Conservation (phyloP, 179 eudicot genomes). For the Beta lomatogona region DNA sequence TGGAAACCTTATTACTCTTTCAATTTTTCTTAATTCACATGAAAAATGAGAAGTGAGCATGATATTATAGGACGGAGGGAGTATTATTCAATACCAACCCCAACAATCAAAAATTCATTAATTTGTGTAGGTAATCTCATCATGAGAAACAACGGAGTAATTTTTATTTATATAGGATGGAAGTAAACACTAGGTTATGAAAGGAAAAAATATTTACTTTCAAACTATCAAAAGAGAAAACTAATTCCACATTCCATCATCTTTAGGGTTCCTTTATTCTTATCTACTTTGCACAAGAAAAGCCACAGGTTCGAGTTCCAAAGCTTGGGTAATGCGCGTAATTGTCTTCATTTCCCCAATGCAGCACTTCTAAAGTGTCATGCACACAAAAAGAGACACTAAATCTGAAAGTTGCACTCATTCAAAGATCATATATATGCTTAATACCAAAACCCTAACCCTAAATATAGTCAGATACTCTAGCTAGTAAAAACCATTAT, state of each 20-base stretch:
- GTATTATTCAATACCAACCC: too few species aligned
- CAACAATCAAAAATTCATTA: too few species aligned
- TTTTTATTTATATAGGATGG: too few species aligned
- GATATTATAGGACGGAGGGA: too few species aligned
- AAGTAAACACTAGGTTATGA: too few species aligned
- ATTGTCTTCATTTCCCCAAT: conserved; percentile 10
- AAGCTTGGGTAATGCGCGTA: conserved; percentile 28
- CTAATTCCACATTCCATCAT: conserved; percentile 6
- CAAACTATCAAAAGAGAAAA: not conserved
- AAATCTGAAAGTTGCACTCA: conserved; percentile 19
- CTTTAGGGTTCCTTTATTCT: conserved; percentile 36
- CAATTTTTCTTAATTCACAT: too few species aligned
- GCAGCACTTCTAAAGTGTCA: not conserved
- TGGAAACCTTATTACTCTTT: too few species aligned
- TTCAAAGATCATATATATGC: not conserved
- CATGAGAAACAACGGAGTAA: too few species aligned
- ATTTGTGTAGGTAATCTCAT: too few species aligned
- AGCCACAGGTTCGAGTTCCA: conserved; percentile 33
- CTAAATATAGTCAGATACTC: conserved; percentile 13
- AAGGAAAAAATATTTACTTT: not conserved
- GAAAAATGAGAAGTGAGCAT: too few species aligned
- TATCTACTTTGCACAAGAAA: conserved; percentile 19
- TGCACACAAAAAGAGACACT: conserved; percentile 31
- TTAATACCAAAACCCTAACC: conserved; percentile 38
- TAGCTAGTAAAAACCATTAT: not conserved